phyloP scores from a whole-genome alignment of 345 rosid genomes.

The Gossypioides kirkii region DNA sequence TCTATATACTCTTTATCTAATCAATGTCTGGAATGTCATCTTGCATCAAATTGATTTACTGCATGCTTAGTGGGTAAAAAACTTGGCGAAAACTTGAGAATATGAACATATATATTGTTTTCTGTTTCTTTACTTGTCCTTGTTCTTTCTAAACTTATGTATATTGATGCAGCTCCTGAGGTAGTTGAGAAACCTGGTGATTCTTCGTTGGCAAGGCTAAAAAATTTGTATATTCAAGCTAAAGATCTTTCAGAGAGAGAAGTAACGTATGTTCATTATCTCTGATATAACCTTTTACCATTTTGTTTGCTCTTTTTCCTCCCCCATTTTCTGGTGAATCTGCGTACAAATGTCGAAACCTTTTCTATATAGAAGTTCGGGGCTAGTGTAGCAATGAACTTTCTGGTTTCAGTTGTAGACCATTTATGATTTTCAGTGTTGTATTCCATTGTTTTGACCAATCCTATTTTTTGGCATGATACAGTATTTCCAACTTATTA shows the following conservation, averaged over 20 bases:
- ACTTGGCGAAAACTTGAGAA: not conserved
- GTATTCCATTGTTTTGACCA: not conserved
- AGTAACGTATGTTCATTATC: slow-evolving; percentile 46
- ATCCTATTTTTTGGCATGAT: slow-evolving; percentile 9
- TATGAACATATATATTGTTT: not conserved
- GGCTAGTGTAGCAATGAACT: not conserved
- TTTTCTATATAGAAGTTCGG: slow-evolving; percentile 1
- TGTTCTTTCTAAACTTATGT: slow-evolving; percentile 9
- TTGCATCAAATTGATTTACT: not conserved
- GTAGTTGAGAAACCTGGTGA: slow-evolving; percentile 92
- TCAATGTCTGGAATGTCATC: not conserved
- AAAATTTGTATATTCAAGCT: slow-evolving; percentile 53
- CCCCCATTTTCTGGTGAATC: not conserved
- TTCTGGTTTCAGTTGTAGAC: slow-evolving; percentile 1
- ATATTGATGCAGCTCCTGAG: slow-evolving; percentile 68
- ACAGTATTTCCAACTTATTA: slow-evolving; percentile 53
- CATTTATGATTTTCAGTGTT: slow-evolving; percentile 10
- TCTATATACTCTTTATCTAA: not conserved
- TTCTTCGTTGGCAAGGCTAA: slow-evolving; percentile 57
- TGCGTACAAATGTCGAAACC: not conserved
- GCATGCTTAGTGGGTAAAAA: not conserved
- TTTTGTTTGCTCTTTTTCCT: not conserved
- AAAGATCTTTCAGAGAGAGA: slow-evolving; percentile 87
- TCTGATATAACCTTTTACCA: not conserved
- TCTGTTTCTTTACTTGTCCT: not conserved